Evolutionary conservation across 352 stramenopile species (phyloP), one percentile per base, ranked within the genome.

Genomic region (Blastocystis hominis): DNA sequence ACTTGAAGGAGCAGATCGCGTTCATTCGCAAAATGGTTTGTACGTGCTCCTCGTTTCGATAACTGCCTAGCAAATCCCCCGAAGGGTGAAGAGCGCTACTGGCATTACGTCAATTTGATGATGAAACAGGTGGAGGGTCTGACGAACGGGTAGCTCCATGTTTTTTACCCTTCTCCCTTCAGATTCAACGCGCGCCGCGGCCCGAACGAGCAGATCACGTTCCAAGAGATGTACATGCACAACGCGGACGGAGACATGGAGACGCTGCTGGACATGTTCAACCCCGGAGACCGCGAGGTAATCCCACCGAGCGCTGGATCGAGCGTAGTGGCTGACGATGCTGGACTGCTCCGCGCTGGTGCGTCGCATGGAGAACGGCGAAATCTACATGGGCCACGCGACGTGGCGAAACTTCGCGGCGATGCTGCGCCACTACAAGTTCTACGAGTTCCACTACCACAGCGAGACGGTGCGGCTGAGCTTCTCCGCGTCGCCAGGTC

Each of bases 341-440:
- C 40, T 86, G 17, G 75, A 90, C 24, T 94, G 92, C 88, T 93
- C 91, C n/a, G 92, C 91, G 34, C 81, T 95, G 17, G 91, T 95
- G 47, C 91, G 92, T 17, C 90, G 94, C 54, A 78, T 92, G 0
- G 91, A 90, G 1, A 90, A 92, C 88, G 84, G 75, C 0, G 91
- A 94, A 50, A 56, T 95, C 20, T 80, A 92, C 10, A 92, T 92
- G 91, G 91, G 91, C 13, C 92, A 95, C 64, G 89, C 90, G 24
- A 93, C 91, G 3, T 95, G 92, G 92, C 90, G 93, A 72, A 90
- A 88, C 20, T 95, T 92, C 89, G 89, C 89, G 44, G 91, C 90
- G 15, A 94, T 94, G 91, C 92, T 93, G 54, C 90, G 92, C 56
- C 92, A 94, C 61, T 93, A 92, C 88, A 94, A 95, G 88, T 91